These are phyloP conservation scores for Aspergillus ustus DNA, from an alignment of 2,329 filamentous ascomycete genomes.

Conservation along the genomic window DNA sequence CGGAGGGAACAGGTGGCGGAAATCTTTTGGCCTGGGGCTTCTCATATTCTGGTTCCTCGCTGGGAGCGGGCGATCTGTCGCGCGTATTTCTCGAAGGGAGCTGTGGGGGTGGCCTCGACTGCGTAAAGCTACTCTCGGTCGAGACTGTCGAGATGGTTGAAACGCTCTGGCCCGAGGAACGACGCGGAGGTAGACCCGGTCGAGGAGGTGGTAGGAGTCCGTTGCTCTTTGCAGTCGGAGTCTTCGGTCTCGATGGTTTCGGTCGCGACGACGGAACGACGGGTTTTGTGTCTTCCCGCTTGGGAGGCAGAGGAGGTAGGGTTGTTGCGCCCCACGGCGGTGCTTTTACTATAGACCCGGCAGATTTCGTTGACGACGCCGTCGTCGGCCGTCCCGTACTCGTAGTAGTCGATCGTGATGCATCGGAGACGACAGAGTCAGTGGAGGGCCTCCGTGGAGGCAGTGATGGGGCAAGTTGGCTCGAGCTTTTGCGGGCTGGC, in stretches of 20 bases:
- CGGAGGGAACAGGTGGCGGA: slow-evolving; percentile 40
- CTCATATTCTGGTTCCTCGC: slow-evolving; percentile 18
- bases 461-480: slow-evolving; percentile 49
- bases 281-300: slow-evolving; percentile 39
- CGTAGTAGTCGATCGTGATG: slow-evolving; percentile 52
- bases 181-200: slow-evolving; percentile 28
- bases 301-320: slow-evolving; percentile 60
- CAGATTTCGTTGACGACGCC: slow-evolving; percentile 38
- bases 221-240: slow-evolving; percentile 19
- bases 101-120: slow-evolving; percentile 29
- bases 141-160: slow-evolving; percentile 11
- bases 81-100: slow-evolving; percentile 28
- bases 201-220: slow-evolving; percentile 26
- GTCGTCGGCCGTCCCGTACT: slow-evolving; percentile 45
- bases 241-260: slow-evolving; percentile 32
- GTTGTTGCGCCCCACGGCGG: slow-evolving; percentile 61
- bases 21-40: slow-evolving; percentile 35
- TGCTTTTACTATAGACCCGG: slow-evolving; percentile 49
- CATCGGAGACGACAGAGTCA: slow-evolving; percentile 60
- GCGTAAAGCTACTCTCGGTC: slow-evolving; percentile 11
- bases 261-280: slow-evolving; percentile 29
- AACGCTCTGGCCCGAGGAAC: slow-evolving; percentile 23
- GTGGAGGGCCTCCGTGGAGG: slow-evolving; percentile 53
- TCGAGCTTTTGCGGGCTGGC: slow-evolving; percentile 49
- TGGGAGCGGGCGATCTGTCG: slow-evolving; percentile 21